These are phyloP conservation scores for Stagonosporopsis rhizophila DNA, from an alignment of 2,329 filamentous ascomycete species.

Conservation along the genomic window DNA sequence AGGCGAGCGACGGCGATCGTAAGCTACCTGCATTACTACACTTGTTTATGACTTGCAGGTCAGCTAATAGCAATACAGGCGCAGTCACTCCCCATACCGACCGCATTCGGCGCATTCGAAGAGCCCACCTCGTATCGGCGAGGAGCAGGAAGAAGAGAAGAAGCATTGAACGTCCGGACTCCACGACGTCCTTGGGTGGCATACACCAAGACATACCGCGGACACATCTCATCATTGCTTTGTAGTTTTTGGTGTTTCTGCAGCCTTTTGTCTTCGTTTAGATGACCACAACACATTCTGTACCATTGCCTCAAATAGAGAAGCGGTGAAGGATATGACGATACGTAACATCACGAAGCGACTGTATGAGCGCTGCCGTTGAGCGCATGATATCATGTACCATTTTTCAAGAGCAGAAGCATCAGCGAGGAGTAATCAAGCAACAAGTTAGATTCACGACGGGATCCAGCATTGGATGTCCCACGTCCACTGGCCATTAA, in stretches of 20 bases:
- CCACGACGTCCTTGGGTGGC: background rate
- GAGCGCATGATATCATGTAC: background rate
- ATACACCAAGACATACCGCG: background rate
- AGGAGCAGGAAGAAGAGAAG: conserved; percentile 32
- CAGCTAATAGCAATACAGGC: conserved; percentile 25
- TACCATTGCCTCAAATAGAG: background rate
- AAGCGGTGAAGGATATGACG: background rate
- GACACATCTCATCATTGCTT: background rate
- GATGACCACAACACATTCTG: background rate
- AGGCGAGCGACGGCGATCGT: conserved; percentile 83
- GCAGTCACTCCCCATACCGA: conserved; percentile 46
- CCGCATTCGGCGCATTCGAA: conserved; percentile 41
- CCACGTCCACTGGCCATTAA: background rate
- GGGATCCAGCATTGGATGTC: background rate
- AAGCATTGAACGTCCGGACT: conserved; percentile 1
- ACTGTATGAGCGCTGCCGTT: background rate
- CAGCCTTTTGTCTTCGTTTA: background rate
- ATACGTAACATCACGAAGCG: conserved; percentile 1
- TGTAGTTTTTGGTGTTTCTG: background rate
- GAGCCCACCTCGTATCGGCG: conserved; percentile 49
- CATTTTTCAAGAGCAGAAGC: background rate
- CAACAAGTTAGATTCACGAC: background rate
- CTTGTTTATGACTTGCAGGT: background rate
- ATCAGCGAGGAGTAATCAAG: conserved; percentile 10
- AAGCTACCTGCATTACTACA: conserved; percentile 51